Base-by-base conservation (phyloP, 75 land plant species). In the Picea glauca region DNA sequence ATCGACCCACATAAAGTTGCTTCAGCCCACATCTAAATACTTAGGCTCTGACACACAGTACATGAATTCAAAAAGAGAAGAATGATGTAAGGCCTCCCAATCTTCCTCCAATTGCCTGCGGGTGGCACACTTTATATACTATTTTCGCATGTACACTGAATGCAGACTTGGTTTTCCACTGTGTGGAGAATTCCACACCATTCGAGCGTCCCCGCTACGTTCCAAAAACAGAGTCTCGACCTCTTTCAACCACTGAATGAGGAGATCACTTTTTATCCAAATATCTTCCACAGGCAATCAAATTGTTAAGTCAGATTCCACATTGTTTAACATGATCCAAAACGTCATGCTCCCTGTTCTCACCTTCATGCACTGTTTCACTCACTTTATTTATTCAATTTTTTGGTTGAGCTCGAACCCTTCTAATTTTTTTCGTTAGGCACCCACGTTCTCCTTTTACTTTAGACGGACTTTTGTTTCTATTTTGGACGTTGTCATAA, bases 131-230 rank as follows among this genome's bases (percentile, higher is more conserved):
- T 6, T 9, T 40, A 5, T 11, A 43, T 8, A 8, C 46, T 67
- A 17, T 33, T 67, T 18, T 43, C 6, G 38, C 11, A 20, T 43
- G 43, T 43, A 70, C 40, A 43, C n/a, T 20, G 50, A n/a, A 70
- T 70, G 31, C 74, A n/a, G 50, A 70, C 74, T 43, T 40, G 43
- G n/a, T 20, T 70, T 70, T 11, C 40, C 6, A 4, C 70, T 15
- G 40, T 17, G 54, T 6, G 13, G 46, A 43, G 18, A 20, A 13
- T 70, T 70, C 54, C 46, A 3, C 54, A 70, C 70, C 70, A 33
- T 33, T 70, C 54, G 43, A 68, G 43, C 43, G 50, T 20, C 74
- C 56, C 43, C 74, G n/a, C 43, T n/a, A 70, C 74, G 13, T 70
- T 70, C 74, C 74, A 70, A 70, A 70, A 68, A 15, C 50, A 43